Conservation (phyloP, 2,329 filamentous ascomycete species). For the Stemphylium beticola region DNA sequence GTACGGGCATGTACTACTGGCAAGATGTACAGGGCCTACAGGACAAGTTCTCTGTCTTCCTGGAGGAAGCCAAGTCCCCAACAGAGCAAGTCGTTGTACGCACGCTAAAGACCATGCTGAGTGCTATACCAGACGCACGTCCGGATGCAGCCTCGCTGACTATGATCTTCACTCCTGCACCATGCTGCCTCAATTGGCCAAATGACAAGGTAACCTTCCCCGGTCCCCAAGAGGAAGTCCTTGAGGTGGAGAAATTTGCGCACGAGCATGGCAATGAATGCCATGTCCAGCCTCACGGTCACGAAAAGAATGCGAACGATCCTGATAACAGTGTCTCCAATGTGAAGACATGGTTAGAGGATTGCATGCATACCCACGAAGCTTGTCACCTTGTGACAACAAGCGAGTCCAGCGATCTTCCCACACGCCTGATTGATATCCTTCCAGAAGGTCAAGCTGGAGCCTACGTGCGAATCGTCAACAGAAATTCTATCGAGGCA, state of each 20-base stretch:
- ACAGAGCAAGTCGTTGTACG: constrained; percentile 33
- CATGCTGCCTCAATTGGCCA: constrained; percentile 47
- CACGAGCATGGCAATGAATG: constrained; percentile 26
- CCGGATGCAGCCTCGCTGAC: constrained; percentile 41
- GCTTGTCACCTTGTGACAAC: constrained; percentile 25
- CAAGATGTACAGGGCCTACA: constrained; percentile 42
- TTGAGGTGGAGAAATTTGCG: constrained; percentile 32
- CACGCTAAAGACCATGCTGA: constrained; percentile 43
- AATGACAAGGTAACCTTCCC: constrained; percentile 43
- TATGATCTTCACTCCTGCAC: constrained; percentile 43
- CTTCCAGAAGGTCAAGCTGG: constrained; percentile 20
- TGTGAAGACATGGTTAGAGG: constrained; percentile 39
- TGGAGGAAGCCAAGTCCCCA: constrained; percentile 22
- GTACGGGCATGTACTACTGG: constrained; percentile 45
- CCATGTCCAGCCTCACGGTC: constrained; percentile 15
- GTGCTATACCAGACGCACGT: constrained; percentile 34
- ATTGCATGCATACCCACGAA: constrained; percentile 37
- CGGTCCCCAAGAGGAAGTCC: constrained; percentile 40
- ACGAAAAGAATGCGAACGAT: constrained; percentile 3
- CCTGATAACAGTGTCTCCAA: constrained; percentile 11
- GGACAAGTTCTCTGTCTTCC: constrained; percentile 30
- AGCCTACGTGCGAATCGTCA: constrained; percentile 29
- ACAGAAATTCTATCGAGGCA: constrained; percentile 25
- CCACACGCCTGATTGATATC: constrained; percentile 43
- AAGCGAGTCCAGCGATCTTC: constrained; percentile 23